These are phyloP conservation scores for Mortierella hygrophila DNA, from an alignment of 192 early-diverging fungal genomes.

Conservation along the genomic window DNA sequence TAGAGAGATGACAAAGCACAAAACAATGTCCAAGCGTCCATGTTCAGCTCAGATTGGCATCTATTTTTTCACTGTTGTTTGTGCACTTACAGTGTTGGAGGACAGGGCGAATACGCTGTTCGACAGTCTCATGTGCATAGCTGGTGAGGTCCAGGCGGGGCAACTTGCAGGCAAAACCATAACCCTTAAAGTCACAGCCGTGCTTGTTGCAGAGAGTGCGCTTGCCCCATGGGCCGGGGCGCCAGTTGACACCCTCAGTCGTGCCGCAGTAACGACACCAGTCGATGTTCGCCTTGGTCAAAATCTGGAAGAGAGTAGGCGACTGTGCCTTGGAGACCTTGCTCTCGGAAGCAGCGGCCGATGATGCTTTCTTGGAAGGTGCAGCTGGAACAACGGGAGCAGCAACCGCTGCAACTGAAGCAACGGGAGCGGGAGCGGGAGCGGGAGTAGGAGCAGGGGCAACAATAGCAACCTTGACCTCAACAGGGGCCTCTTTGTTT, in stretches of 20 bases:
- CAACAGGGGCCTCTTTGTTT: neutral
- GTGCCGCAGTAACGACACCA: constrained; percentile 97
- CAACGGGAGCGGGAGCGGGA: constrained; percentile 16
- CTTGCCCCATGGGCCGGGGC: constrained; percentile 95
- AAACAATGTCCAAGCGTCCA: constrained; percentile 7
- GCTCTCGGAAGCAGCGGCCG: constrained; percentile 6
- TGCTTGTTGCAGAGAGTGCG: constrained; percentile 96
- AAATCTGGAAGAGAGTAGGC: constrained; percentile 74
- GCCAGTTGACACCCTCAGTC: constrained; percentile 90
- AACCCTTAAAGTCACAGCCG: constrained; percentile 96
- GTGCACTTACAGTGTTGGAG: constrained; percentile 81
- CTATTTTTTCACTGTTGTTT: neutral
- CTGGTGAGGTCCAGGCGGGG: constrained; percentile 86
- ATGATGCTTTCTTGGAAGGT: neutral
- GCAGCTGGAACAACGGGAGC: neutral
- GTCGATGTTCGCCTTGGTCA: constrained; percentile 74
- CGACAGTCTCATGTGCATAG: constrained; percentile 81
- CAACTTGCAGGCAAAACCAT: constrained; percentile 91
- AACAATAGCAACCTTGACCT: neutral
- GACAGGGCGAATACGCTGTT: constrained; percentile 85
- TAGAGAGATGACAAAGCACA: constrained; percentile 12
- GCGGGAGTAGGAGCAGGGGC: constrained; percentile 9
- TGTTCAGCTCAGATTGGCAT: neutral
- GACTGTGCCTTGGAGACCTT: constrained; percentile 43
- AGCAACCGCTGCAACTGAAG: neutral